Evolutionary conservation across 2,329 filamentous ascomycete genomes (phyloP).

Genomic region (Lasiodiplodia gonubiensis): DNA sequence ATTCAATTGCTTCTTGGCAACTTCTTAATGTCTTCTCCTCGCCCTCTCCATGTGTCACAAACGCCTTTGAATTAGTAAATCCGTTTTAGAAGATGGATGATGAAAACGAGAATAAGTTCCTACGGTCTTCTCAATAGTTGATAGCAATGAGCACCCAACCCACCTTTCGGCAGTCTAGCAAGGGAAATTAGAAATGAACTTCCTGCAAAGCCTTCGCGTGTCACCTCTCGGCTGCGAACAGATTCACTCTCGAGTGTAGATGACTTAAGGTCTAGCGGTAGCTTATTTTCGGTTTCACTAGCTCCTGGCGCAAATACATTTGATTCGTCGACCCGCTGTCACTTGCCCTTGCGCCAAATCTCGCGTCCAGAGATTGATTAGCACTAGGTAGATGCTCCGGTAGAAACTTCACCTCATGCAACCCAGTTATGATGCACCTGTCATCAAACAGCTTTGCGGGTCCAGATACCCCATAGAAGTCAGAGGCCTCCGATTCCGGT

Average conservation of each 20-base stretch:
- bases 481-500: too few relatives aligned
- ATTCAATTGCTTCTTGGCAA: background rate
- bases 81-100: constrained; percentile 9
- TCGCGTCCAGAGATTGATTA: too few relatives aligned
- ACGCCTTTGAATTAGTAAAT: background rate
- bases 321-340: constrained; percentile 1
- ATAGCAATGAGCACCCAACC: background rate
- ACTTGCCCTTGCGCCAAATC: background rate
- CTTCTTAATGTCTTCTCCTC: background rate
- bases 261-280: background rate
- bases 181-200: background rate
- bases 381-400: background rate
- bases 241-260: background rate
- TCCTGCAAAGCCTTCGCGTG: background rate
- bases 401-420: background rate
- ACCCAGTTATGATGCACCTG: background rate
- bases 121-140: background rate
- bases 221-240: too few relatives aligned
- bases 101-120: background rate
- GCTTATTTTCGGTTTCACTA: background rate
- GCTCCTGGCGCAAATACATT: background rate
- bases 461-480: background rate
- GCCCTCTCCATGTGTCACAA: background rate
- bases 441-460: too few relatives aligned
- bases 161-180: background rate